Evolutionary conservation across 257 asterid genomes (phyloP), one percentile per base, ranked within the genome.

Genomic region (Rauvolfia tetraphylla): DNA sequence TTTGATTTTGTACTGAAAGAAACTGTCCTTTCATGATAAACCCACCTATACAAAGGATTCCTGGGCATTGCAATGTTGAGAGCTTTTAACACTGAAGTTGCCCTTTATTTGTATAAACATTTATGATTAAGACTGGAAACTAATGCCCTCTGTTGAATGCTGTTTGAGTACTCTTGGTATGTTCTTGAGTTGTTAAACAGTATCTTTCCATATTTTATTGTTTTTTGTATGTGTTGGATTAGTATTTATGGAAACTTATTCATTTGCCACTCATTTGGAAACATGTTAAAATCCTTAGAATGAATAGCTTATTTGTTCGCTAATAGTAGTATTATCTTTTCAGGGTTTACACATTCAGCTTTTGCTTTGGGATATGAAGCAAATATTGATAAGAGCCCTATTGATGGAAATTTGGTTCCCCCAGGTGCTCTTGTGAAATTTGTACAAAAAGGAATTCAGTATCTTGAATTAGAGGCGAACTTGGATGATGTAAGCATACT

Each of bases 331-430:
- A 22, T 82, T 70, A 23, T 78, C 75, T 67, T 80, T 87, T 77
- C 96, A 92, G 98, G 98, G 70, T 94, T 94, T 78, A 80, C 95
- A 34, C 98, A 94, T 83, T 83, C 98, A 23, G 93, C 98, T 65
- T 94, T 94, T 80, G 89, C 92, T 79, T 85, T 94, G 72, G 98
- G 98, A 81, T 92, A 79, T 80, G 98, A 94, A 87, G 97, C 98
- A 20, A 97, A 96, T 78, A 88, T 92, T 78, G 79, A 80, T 70
- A 94, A 90, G 79, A 86, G 90, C 83, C 81, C 86, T 68, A 90
- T 94, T 53, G 96, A 94, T 81, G 97, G 89, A 23, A 92, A 89
- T 82, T 88, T 92, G 84, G 98, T 94, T 83, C 98, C 98, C 20
- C 97, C 97, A 3, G 97, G 96, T 78, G 97, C 96, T 76, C 97